Base-by-base conservation (phyloP, 192 early-diverging fungal species). In the Coemansia biformis region DNA sequence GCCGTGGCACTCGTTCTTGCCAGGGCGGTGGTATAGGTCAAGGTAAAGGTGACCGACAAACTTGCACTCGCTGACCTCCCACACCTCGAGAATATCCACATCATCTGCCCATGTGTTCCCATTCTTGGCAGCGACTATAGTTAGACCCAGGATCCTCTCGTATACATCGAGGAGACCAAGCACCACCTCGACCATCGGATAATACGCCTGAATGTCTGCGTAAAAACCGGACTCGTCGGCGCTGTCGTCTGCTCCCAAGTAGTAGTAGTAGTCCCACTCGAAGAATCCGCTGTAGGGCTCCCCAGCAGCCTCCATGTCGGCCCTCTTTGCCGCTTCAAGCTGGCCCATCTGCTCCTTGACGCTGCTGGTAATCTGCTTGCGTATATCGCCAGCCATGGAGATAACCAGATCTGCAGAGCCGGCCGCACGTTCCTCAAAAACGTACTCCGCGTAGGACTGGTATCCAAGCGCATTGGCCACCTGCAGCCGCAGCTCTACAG, bases 351-450 rank as follows among this genome's bases (percentile, higher is more conserved):
- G 50, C n/a, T 59, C 46, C 12, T 81, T 44, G 40, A 86, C 82
- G 10, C 47, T 59, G 8, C 75, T 33, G 22, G 57, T 74, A 14
- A 83, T 63, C 11, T 57, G 55, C 12, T 55, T 38, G 8, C 15
- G 11, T 18, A 46, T 1, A 4, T 32, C 36, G 7, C 44, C 16
- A 13, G 86, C 64, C 13, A 71, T 70, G 11, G 29, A 35, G 6
- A 61, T 51, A 29, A 85, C 86, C 4, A 43, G 61, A 23, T 79
- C 69, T 4, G 79, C 75, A 8, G 59, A 71, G 46, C 86, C 84
- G 18, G 86, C 86, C 83, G 88, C 85, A 22, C 79, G 81, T 11
- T 76, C 74, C 34, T 88, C 84, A 30, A 88, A 71, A 5, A 77
- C 65, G 51, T 75, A 84, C 10, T 63, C 67, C 5, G 83, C 83